Evolutionary conservation across 2,329 filamentous ascomycete genomes (phyloP).

Genomic region (Cordyceps javanica): DNA sequence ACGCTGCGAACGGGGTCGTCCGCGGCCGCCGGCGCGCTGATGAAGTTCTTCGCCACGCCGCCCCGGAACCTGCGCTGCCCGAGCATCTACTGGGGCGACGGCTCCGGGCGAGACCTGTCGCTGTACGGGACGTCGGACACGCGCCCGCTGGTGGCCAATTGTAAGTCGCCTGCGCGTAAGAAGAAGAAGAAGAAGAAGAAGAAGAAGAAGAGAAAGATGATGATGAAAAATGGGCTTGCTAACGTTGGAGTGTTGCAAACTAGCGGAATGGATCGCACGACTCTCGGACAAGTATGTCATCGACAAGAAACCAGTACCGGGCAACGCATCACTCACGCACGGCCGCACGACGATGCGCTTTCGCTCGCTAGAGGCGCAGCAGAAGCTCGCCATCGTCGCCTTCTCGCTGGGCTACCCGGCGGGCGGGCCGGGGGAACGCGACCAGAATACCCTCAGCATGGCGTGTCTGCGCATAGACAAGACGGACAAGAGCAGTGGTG

Average conservation of each 20-base stretch:
- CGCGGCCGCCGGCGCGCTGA: not conserved
- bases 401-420: slow-evolving; percentile 1
- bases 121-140: slow-evolving; percentile 1
- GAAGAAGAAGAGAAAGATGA: not conserved
- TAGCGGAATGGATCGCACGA: not conserved
- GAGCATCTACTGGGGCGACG: not conserved
- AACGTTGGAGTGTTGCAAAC: not conserved
- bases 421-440: not conserved
- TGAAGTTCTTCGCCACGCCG: slow-evolving; percentile 6
- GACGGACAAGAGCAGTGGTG: not conserved
- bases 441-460: not conserved
- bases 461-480: not conserved
- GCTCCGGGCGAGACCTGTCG: not conserved
- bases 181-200: not conserved
- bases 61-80: not conserved
- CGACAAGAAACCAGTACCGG: not conserved
- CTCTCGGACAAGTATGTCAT: not conserved
- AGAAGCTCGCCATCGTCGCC: not conserved
- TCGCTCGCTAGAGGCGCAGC: not conserved
- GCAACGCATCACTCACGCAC: slow-evolving; percentile 2
- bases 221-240: no score
- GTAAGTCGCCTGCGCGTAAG: not conserved
- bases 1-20: not conserved
- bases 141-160: not conserved
- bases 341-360: slow-evolving; percentile 3